Conservation (phyloP, 2,329 filamentous ascomycete species). For the Cadophora gregata region DNA sequence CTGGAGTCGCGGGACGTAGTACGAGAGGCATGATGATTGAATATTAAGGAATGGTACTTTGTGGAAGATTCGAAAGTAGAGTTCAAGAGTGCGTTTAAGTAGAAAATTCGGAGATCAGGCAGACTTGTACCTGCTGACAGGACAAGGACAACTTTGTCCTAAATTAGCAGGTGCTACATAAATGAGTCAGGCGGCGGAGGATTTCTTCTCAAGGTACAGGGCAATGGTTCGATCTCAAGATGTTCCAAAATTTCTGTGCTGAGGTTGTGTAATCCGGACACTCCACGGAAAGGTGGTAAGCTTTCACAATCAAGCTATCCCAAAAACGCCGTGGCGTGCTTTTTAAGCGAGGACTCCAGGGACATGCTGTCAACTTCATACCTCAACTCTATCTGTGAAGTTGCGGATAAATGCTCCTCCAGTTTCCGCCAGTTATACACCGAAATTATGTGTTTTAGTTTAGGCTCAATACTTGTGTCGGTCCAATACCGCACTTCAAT, state of each 20-base stretch:
- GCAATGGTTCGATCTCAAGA: neutral
- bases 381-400: neutral
- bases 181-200: neutral
- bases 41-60: neutral
- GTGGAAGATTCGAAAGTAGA: neutral
- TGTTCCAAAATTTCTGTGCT: neutral
- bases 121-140: neutral
- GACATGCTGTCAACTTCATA: conserved; percentile 11
- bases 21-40: conserved; percentile 34
- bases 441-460: conserved; percentile 7
- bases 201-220: neutral
- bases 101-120: neutral
- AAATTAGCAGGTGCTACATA: neutral
- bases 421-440: conserved; percentile 21
- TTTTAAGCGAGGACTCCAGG: neutral
- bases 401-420: conserved; percentile 25
- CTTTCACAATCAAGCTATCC: neutral
- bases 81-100: neutral
- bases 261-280: neutral
- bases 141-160: neutral
- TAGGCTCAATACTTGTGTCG: conserved; percentile 26
- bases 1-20: conserved; percentile 49
- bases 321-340: neutral
- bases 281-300: neutral
- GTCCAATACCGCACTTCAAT: neutral